Percentiles rank a stretch among this genome's conserved stretches.
These are phyloP conservation scores for Rhizopogon vesiculosus DNA, from an alignment of 768 basidiomycete species.

Conservation along the genomic window DNA sequence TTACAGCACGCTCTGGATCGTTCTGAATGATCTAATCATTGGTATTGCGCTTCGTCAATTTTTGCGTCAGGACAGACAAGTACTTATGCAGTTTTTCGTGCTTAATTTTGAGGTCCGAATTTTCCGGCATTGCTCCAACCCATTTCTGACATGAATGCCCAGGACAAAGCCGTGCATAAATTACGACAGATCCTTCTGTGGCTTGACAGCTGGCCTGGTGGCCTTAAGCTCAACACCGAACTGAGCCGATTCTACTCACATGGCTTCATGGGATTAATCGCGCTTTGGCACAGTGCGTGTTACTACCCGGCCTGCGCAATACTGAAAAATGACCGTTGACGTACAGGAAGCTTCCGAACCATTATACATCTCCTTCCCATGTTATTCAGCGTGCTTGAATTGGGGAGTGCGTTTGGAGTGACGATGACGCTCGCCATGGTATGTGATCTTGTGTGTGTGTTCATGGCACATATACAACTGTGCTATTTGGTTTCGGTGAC, in stretches of 20 bases:
- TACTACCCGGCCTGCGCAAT: background rate
- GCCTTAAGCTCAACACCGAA: slow-evolving; percentile 93
- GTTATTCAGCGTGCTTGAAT: slow-evolving; percentile 32
- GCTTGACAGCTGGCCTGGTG: slow-evolving; percentile 95
- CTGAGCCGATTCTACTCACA: slow-evolving; percentile 83
- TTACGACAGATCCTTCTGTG: slow-evolving; percentile 59
- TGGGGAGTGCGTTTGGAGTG: slow-evolving; percentile 38
- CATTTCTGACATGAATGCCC: background rate
- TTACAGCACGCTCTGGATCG: slow-evolving; percentile 88
- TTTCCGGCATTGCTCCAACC: background rate
- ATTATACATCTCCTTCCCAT: slow-evolving; percentile 23
- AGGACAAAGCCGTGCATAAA: slow-evolving; percentile 22
- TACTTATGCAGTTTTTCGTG: slow-evolving; percentile 38
- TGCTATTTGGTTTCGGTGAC: slow-evolving; percentile 61
- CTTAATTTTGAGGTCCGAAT: slow-evolving; percentile 36
- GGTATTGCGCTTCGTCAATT: slow-evolving; percentile 71
- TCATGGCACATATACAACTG: slow-evolving; percentile 69
- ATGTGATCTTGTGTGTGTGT: slow-evolving; percentile 59
- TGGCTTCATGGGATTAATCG: slow-evolving; percentile 59
- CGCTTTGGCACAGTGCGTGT: slow-evolving; percentile 67
- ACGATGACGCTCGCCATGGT: slow-evolving; percentile 65
- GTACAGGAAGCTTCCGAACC: slow-evolving; percentile 14
- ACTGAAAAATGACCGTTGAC: background rate
- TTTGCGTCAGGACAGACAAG: slow-evolving; percentile 57
- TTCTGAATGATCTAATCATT: slow-evolving; percentile 86